A percentile compares a stretch with the other conserved stretches of the same genome.
Conservation (phyloP, 2,329 filamentous ascomycete genomes). For the Botryotinia convoluta region DNA sequence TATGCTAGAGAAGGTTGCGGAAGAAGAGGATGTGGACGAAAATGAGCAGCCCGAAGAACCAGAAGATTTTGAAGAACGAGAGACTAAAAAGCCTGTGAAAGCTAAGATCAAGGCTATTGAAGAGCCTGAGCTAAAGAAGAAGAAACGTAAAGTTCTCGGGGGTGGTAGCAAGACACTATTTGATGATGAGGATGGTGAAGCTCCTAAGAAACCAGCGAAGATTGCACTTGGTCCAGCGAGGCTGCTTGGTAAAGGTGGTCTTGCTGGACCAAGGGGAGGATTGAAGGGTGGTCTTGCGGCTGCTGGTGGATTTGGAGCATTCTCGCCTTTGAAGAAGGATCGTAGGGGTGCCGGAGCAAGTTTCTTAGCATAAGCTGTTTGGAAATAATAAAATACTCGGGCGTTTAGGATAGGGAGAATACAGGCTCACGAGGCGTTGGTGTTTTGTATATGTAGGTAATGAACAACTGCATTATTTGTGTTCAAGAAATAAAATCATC, state of each 20-base stretch:
- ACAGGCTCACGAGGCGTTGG: background rate
- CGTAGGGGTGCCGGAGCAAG: conserved; percentile 61
- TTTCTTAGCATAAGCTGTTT: conserved; percentile 43
- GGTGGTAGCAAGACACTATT: conserved; percentile 65
- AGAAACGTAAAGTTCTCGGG: conserved; percentile 73
- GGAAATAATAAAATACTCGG: background rate
- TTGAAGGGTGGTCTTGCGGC: conserved; percentile 31
- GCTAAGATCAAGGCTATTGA: conserved; percentile 21
- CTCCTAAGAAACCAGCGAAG: conserved; percentile 40
- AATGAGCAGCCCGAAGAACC: conserved; percentile 39
- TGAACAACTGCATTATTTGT: background rate
- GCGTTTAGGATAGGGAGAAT: conserved; percentile 17
- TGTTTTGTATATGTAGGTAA: conserved; percentile 11
- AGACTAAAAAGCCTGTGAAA: conserved; percentile 24
- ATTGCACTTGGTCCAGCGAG: conserved; percentile 35
- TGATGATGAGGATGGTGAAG: conserved; percentile 64
- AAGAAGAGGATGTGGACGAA: conserved; percentile 39
- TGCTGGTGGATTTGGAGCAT: conserved; percentile 51
- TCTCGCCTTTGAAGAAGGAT: conserved; percentile 73
- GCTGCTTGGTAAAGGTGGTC: conserved; percentile 36
- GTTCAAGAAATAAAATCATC: background rate
- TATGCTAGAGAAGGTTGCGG: conserved; percentile 41
- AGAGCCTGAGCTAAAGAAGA: conserved; percentile 43
- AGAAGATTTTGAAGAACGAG: conserved; percentile 15
- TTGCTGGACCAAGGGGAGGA: conserved; percentile 31